Percentiles rank a stretch among this genome's conserved stretches.
phyloP scores from a whole-genome alignment of 208 protist genomes.

The Balamuthia mandrillaris region DNA sequence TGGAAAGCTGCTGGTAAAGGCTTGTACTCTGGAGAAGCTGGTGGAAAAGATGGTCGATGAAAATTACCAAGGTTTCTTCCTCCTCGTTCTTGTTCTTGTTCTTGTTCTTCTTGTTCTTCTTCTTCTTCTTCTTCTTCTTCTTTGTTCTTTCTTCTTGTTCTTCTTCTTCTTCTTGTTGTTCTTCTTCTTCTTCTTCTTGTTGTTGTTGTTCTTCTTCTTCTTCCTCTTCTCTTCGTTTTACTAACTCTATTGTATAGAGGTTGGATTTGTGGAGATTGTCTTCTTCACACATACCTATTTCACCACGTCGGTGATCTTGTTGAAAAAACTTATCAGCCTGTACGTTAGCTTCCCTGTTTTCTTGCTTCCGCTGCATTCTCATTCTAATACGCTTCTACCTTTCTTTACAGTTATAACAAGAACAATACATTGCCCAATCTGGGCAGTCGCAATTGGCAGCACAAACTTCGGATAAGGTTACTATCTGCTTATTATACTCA shows the following conservation, averaged over 20 bases:
- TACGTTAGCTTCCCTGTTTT: too few species aligned
- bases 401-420: too few species aligned
- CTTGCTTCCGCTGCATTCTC: too few species aligned
- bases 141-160: background rate
- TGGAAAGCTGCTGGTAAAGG: background rate
- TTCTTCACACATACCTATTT: slow-evolving; percentile 28
- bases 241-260: background rate
- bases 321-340: slow-evolving; percentile 2
- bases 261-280: slow-evolving; percentile 5
- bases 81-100: background rate
- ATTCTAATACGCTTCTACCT: too few species aligned
- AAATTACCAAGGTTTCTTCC: background rate
- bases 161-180: background rate
- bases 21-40: background rate
- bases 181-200: background rate
- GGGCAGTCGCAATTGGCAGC: too few species aligned
- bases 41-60: slow-evolving; percentile 21
- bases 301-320: slow-evolving; percentile 23
- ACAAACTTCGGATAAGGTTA: too few species aligned
- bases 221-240: background rate
- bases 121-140: background rate
- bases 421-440: too few species aligned
- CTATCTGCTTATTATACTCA: too few species aligned
- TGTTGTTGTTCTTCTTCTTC: too few species aligned
- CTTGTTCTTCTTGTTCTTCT: background rate